These are phyloP conservation scores for Nitzschia sp. DNA, from an alignment of 108 stramenopile species.

Conservation along the genomic window DNA sequence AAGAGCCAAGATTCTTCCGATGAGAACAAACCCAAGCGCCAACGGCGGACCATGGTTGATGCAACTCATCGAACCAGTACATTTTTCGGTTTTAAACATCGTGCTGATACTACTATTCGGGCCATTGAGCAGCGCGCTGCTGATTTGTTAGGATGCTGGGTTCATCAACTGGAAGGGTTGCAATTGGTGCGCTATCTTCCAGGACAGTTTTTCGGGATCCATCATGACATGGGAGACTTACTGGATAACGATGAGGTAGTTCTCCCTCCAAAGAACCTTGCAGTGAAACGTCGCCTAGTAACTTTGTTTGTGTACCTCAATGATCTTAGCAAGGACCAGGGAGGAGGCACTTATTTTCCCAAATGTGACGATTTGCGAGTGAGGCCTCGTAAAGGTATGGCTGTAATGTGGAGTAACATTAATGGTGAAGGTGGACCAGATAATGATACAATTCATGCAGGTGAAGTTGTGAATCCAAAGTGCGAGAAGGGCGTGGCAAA, in stretches of 20 bases:
- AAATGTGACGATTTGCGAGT: conserved; percentile 43
- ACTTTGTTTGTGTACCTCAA: conserved; percentile 73
- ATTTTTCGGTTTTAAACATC: conserved; percentile 55
- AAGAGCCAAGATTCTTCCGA: conserved; percentile 1
- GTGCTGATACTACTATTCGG: conserved; percentile 46
- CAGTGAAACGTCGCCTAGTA: conserved; percentile 50
- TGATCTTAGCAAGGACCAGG: conserved; percentile 37
- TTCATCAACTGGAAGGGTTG: conserved; percentile 50
- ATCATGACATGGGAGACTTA: conserved; percentile 66
- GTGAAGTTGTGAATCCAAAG: conserved; percentile 33
- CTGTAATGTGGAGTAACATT: conserved; percentile 57
- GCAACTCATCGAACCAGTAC: conserved; percentile 54
- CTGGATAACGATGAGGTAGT: conserved; percentile 48
- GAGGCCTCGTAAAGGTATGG: conserved; percentile 51
- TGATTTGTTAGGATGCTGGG: conserved; percentile 48
- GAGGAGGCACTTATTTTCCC: conserved; percentile 51
- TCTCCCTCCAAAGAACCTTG: conserved; percentile 44
- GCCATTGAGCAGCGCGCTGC: conserved; percentile 59
- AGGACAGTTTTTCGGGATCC: conserved; percentile 66
- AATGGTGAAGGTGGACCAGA: conserved; percentile 47
- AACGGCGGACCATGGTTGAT: conserved; percentile 34
- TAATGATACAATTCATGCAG: conserved; percentile 57
- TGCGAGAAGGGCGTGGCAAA: conserved; percentile 23
- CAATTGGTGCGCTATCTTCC: conserved; percentile 67
- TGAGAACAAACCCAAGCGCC: conserved; percentile 4